Evolutionary conservation across 176 grass and related monocot genomes (phyloP).

Genomic region (Lolium rigidum): DNA sequence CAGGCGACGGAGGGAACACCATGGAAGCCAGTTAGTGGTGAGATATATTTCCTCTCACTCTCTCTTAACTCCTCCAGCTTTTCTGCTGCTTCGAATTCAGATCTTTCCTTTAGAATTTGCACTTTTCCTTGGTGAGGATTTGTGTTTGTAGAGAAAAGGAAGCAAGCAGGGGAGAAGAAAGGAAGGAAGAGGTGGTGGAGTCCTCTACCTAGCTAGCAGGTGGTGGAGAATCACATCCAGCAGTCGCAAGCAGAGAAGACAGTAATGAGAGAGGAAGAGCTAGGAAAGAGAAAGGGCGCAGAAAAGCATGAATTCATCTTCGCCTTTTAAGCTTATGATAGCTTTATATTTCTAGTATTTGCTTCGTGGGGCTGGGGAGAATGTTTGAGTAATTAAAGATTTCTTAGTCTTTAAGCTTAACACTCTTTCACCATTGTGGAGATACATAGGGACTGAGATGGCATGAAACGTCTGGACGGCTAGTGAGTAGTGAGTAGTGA

Average conservation of each 20-base stretch:
- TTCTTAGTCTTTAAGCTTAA: conserved; percentile 35
- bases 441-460: conserved; percentile 24
- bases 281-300: conserved; percentile 58
- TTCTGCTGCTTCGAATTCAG: conserved; percentile 63
- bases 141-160: conserved; percentile 58
- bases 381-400: conserved; percentile 50
- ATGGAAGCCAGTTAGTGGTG: conserved; percentile 66
- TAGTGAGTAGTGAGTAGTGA: conserved; percentile 7
- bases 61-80: conserved; percentile 54
- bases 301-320: conserved; percentile 69
- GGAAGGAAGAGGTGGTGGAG: conserved; percentile 64
- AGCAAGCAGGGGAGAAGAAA: conserved; percentile 28
- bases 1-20: conserved; percentile 88
- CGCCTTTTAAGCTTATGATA: conserved; percentile 62
- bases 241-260: conserved; percentile 56
- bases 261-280: conserved; percentile 45
- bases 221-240: conserved; percentile 91
- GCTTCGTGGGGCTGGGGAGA: conserved; percentile 44
- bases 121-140: conserved; percentile 57
- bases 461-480: conserved; percentile 35
- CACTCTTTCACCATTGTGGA: conserved; percentile 27
- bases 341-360: conserved; percentile 51
- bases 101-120: conserved; percentile 60
- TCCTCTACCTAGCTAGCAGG: conserved; percentile 56
- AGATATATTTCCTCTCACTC: conserved; percentile 45